Conservation (phyloP, 257 asterid species). For the Solanum sejunctum region DNA sequence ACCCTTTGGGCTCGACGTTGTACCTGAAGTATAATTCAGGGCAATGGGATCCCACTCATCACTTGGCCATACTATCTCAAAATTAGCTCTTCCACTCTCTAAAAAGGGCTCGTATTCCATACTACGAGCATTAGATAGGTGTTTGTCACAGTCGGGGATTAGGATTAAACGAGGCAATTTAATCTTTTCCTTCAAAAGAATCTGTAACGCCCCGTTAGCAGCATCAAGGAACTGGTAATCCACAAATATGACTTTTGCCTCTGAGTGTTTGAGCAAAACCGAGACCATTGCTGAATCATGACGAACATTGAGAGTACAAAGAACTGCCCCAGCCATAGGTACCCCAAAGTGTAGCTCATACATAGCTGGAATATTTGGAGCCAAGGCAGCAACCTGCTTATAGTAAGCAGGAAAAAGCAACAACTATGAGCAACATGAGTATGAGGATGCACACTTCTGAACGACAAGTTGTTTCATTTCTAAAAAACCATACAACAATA, state of each 20-base stretch:
- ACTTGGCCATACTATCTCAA: neutral
- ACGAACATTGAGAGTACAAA: neutral
- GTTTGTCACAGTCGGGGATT: neutral
- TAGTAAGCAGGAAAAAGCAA: neutral
- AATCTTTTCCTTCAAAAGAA: neutral
- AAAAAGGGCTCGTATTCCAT: neutral
- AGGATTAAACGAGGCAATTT: neutral
- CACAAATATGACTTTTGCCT: neutral
- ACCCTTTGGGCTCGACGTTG: constrained; percentile 1
- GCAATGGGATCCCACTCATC: neutral
- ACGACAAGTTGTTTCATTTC: neutral
- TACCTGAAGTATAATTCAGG: constrained; percentile 5
- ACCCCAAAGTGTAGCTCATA: neutral
- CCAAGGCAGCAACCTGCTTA: neutral
- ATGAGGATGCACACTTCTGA: neutral
- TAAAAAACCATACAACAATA: neutral
- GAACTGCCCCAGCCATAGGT: neutral
- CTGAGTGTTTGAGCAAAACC: neutral
- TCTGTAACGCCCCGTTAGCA: neutral
- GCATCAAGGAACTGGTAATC: neutral
- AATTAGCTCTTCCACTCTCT: neutral
- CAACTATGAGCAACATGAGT: neutral
- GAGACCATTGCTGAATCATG: neutral
- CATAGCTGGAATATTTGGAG: neutral
- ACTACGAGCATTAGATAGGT: neutral